phyloP scores from a whole-genome alignment of 2,329 filamentous ascomycete species.

The Acrodontium crateriforme region DNA sequence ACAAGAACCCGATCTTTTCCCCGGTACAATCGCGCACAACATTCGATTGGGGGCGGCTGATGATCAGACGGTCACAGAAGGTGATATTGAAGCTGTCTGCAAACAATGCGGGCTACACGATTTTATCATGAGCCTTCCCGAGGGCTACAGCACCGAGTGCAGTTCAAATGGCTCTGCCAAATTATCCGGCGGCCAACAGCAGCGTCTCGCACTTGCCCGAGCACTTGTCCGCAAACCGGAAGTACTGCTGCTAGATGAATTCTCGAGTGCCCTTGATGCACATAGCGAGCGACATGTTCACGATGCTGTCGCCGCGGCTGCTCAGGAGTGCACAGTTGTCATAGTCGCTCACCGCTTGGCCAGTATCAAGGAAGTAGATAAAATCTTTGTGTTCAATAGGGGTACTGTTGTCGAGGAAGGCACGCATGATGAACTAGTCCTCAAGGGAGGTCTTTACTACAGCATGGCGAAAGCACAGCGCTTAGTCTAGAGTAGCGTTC shows the following conservation, averaged over 20 bases:
- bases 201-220: conserved; percentile 32
- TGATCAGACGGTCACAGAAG: conserved; percentile 14
- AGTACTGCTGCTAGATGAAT: conserved; percentile 34
- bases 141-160: conserved; percentile 34
- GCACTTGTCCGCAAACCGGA: conserved; percentile 33
- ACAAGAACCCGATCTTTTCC: conserved; percentile 34
- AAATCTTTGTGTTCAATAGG: conserved; percentile 66
- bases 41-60: conserved; percentile 25
- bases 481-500: too few relatives aligned
- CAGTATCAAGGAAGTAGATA: conserved; percentile 64
- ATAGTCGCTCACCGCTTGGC: conserved; percentile 66
- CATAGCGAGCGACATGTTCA: conserved; percentile 31
- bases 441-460: conserved; percentile 29
- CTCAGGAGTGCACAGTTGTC: conserved; percentile 44
- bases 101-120: conserved; percentile 32
- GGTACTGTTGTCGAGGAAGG: conserved; percentile 48
- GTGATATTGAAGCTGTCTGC: conserved; percentile 23
- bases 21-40: conserved; percentile 31
- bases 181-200: conserved; percentile 33
- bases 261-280: conserved; percentile 33
- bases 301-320: conserved; percentile 27
- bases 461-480: conserved; percentile 24
- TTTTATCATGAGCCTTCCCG: conserved; percentile 33
- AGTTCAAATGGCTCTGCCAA: conserved; percentile 25
- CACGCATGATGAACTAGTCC: conserved; percentile 46